Percentiles rank a stretch among this genome's conserved stretches.
These are phyloP conservation scores for Clohesyomyces aquaticus DNA, from an alignment of 495 filamentous ascomycete genomes.

Conservation along the genomic window DNA sequence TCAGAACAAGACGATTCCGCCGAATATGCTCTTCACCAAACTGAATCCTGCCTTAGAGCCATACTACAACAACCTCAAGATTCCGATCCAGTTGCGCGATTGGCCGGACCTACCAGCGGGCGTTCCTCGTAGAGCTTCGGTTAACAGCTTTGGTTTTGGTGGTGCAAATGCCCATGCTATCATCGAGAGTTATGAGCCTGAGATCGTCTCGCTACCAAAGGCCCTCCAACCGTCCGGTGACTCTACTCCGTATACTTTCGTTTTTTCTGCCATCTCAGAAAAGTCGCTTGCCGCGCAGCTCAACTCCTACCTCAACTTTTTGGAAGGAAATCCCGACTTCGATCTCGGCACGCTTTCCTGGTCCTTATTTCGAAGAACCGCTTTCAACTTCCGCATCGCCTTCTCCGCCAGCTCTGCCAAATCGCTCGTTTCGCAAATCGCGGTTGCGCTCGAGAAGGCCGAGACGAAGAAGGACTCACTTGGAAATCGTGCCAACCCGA, in stretches of 20 bases:
- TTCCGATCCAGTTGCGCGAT: slow-evolving; percentile 4
- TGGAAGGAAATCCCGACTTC: neutral
- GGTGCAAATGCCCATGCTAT: slow-evolving; percentile 35
- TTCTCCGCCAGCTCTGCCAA: no score
- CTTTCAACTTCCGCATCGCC: no score
- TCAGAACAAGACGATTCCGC: slow-evolving; percentile 37
- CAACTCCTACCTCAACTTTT: neutral
- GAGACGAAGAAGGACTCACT: slow-evolving; percentile 19
- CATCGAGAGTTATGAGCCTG: slow-evolving; percentile 31
- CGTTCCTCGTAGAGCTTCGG: slow-evolving; percentile 11
- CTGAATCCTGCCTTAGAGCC: slow-evolving; percentile 33
- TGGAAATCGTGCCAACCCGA: no score
- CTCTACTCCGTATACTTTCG: slow-evolving; percentile 3
- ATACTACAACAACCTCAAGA: slow-evolving; percentile 12
- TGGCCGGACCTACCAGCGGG: slow-evolving; percentile 27
- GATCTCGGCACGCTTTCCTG: slow-evolving; percentile 10
- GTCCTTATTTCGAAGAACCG: no score
- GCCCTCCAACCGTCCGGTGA: slow-evolving; percentile 37
- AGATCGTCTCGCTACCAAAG: slow-evolving; percentile 48
- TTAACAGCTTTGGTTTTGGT: slow-evolving; percentile 35
- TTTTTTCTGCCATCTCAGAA: slow-evolving; percentile 55
- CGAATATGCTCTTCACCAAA: slow-evolving; percentile 17
- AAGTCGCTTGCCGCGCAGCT: neutral
- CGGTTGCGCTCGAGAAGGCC: no score
- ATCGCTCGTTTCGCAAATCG: neutral